Evolutionary conservation across 805 yeast species (phyloP).

Genomic region (Candida silvatica): DNA sequence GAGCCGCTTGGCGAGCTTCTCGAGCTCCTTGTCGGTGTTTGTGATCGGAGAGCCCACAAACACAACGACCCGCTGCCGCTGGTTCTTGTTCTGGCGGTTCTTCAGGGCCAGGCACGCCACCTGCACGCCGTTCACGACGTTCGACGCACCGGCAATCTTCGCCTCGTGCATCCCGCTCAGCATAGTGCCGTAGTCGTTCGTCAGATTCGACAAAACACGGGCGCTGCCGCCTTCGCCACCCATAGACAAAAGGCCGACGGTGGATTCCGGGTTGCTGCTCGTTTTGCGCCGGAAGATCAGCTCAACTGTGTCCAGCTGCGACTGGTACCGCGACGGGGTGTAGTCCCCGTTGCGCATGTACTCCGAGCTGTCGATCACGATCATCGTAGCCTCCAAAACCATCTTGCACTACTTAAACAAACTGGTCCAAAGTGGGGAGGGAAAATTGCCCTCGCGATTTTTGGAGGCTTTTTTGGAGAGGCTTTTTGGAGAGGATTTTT

Average conservation of each 20-base stretch:
- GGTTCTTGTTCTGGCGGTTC: conserved; percentile 92
- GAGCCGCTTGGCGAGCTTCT: conserved; percentile 81
- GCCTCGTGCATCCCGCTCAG: conserved; percentile 78
- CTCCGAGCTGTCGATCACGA: conserved; percentile 93
- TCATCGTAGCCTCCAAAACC: conserved; percentile 96
- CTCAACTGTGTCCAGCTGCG: conserved; percentile 87
- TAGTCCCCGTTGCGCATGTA: conserved; percentile 95
- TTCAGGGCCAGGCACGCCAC: conserved; percentile 91
- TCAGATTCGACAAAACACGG: conserved; percentile 79
- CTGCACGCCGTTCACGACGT: conserved; percentile 78
- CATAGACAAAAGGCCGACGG: conserved; percentile 85
- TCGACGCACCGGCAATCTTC: conserved; percentile 55
- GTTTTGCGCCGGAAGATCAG: conserved; percentile 79
- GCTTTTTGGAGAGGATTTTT: not conserved
- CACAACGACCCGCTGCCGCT: conserved; percentile 80
- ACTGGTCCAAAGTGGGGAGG: no score
- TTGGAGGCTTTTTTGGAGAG: no score
- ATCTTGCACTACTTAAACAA: no score
- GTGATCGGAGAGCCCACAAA: conserved; percentile 84
- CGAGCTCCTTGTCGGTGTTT: conserved; percentile 63
- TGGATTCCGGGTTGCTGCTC: conserved; percentile 85
- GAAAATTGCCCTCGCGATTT: no score
- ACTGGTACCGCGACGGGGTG: conserved; percentile 79
- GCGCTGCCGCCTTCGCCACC: conserved; percentile 88
- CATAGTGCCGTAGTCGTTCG: conserved; percentile 80